Base-by-base conservation (phyloP, 192 early-diverging fungal species). In the Fimicolochytrium jonesii region DNA sequence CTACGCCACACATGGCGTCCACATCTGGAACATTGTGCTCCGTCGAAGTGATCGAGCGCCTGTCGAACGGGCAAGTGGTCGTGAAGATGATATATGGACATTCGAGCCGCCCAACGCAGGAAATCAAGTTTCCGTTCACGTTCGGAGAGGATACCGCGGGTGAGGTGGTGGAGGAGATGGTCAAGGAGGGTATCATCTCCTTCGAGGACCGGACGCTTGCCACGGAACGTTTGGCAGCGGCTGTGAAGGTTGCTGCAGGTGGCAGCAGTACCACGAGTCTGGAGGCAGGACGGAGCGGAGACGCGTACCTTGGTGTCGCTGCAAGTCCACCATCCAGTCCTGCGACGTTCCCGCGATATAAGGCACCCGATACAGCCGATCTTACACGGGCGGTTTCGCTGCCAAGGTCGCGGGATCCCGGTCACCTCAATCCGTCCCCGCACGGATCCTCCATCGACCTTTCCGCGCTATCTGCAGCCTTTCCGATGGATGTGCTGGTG, bases 71-170 rank as follows among this genome's bases (percentile, higher is more conserved):
- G 18, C 41, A 67, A 10, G 72, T 80, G 3, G 41, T 47, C 6
- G 37, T 80, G 18, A 64, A 61, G 32, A 80, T 80, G 75, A 54
- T 77, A 7, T 80, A 80, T 53, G 42, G 50, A 0, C 36, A 6
- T 18, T 22, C 61, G 15, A 59, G 67, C 10, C 54, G 25, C 5
- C 35, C 57, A 9, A 57, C 57, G 15, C 47, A 80, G 36, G 84
- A 87, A 51, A 86, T 88, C 67, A 87, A 84, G 56, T 88, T 88
- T 67, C 82, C 84, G 0, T 86, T 87, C 61, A 74, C 75, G 56
- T 61, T 83, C 48, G 75, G 72, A 29, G 77, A 83, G 0, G 90
- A 91, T 50, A 91, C 88, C 1, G 81, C 86, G 5, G 80, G 84
- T 10, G 83, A 87, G 52, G 90, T 91, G 2, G 87, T 91, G 1